phyloP scores from a whole-genome alignment of 345 rosid species.

The Moringa oleifera region DNA sequence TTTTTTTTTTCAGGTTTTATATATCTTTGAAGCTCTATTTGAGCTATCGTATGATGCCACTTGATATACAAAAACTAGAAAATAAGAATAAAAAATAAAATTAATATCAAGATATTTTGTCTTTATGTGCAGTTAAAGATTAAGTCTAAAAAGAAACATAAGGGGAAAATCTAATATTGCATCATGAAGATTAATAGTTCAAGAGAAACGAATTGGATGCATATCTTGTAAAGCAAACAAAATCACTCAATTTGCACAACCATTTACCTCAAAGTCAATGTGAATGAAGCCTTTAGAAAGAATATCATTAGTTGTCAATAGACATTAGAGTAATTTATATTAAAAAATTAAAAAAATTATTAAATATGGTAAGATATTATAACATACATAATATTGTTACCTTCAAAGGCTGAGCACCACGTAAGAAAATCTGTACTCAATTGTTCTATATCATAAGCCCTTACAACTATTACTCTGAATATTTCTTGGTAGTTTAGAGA shows the following conservation, averaged over 20 bases:
- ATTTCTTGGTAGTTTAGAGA: no score
- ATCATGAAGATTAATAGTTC: slow-evolving; percentile 27
- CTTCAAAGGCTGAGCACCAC: slow-evolving; percentile 40
- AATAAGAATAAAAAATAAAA: no score
- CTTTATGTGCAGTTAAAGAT: no score
- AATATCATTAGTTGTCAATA: slow-evolving; percentile 42
- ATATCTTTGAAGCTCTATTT: no score
- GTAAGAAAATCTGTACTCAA: slow-evolving; percentile 36
- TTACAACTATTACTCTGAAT: no score
- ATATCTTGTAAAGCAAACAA: background rate
- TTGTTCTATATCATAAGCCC: no score
- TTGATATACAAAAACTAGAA: no score
- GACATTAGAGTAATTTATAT: slow-evolving; percentile 41
- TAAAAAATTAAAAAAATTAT: slow-evolving; percentile 12
- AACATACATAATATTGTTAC: slow-evolving; percentile 10
- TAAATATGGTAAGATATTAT: background rate
- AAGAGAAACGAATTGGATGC: slow-evolving; percentile 3
- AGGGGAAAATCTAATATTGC: slow-evolving; percentile 41
- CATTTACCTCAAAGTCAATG: slow-evolving; percentile 36
- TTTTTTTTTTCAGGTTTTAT: no score
- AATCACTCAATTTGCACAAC: background rate
- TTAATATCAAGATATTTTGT: no score
- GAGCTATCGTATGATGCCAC: no score
- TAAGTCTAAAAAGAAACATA: background rate
- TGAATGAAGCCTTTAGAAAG: slow-evolving; percentile 13